Percentiles rank a stretch among this genome's conserved stretches.
phyloP scores from a whole-genome alignment of 2,329 filamentous ascomycete species.

The Sporothrix luriei region DNA sequence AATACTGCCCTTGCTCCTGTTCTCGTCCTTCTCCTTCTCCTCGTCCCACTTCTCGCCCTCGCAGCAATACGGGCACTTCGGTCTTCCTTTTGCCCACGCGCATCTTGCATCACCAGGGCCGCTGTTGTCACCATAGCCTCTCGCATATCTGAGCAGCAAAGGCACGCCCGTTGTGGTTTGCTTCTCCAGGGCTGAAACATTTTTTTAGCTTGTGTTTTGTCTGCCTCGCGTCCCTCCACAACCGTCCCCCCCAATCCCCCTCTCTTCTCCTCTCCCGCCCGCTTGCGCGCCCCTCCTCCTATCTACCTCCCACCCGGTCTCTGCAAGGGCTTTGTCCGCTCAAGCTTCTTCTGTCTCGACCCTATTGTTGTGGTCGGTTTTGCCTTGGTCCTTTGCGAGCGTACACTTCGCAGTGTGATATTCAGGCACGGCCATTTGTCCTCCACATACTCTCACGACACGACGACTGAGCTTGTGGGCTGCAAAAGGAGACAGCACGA shows the following conservation, averaged over 20 bases:
- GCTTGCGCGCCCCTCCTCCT: not conserved
- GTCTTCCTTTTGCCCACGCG: constrained; percentile 6
- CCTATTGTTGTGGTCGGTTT: not conserved
- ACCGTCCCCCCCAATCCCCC: not conserved
- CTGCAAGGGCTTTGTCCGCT: constrained; percentile 7
- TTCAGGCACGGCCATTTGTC: not conserved
- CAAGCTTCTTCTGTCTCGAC: constrained; percentile 13
- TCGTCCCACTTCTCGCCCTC: constrained; percentile 2
- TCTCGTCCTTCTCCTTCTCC: not conserved
- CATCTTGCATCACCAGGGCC: constrained; percentile 15
- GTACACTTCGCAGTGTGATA: not conserved
- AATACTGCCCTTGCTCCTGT: constrained; percentile 9
- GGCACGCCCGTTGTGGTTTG: constrained; percentile 7
- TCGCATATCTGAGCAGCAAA: constrained; percentile 4
- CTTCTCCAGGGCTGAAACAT: constrained; percentile 29
- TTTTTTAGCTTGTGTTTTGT: constrained; percentile 26
- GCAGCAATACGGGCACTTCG: not conserved
- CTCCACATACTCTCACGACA: not conserved
- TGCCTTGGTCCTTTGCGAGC: not conserved
- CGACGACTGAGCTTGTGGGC: not conserved
- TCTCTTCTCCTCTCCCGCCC: constrained; percentile 1
- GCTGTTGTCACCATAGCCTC: constrained; percentile 14
- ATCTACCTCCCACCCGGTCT: not conserved
- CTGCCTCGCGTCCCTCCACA: constrained; percentile 15
- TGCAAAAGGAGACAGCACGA: constrained; percentile 1